A percentile compares a stretch with the other conserved stretches of the same genome.
Conservation (phyloP, 495 filamentous ascomycete species). For the Peziza echinospora region DNA sequence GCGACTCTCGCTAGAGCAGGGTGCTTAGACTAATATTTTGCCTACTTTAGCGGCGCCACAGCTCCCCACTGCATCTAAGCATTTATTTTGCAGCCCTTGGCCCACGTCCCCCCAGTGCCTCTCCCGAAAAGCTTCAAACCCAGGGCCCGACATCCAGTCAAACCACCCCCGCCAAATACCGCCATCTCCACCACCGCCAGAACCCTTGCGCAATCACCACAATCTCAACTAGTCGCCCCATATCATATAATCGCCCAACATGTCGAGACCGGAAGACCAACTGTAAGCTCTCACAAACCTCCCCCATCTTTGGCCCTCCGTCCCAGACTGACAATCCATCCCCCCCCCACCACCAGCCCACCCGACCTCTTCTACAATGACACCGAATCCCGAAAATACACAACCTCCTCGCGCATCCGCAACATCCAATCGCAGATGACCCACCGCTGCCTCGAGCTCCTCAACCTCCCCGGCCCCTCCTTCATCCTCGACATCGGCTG, state of each 20-base stretch:
- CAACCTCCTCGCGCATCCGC: slow-evolving; percentile 86
- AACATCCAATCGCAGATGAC: slow-evolving; percentile 92
- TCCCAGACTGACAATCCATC: slow-evolving; percentile 5
- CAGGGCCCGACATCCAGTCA: too few species aligned
- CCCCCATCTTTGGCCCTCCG: background rate
- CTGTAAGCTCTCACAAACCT: background rate
- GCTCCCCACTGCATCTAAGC: too few species aligned
- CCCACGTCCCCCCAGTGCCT: too few species aligned
- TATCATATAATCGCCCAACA: background rate
- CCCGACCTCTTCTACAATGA: slow-evolving; percentile 97
- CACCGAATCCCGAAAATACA: slow-evolving; percentile 84
- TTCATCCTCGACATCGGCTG: slow-evolving; percentile 89
- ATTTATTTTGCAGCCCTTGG: too few species aligned
- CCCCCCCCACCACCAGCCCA: slow-evolving; percentile 31
- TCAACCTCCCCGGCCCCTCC: slow-evolving; percentile 57
- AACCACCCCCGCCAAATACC: too few species aligned
- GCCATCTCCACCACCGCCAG: too few species aligned
- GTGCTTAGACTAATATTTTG: too few species aligned
- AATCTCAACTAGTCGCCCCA: too few species aligned
- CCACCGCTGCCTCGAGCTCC: slow-evolving; percentile 69
- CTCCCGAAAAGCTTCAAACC: too few species aligned
- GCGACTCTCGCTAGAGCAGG: too few species aligned
- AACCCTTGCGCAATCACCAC: too few species aligned
- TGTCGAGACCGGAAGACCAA: background rate
- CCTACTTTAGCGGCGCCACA: too few species aligned